Percentiles rank a stretch among this genome's conserved stretches.
Conservation (phyloP, 768 basidiomycete species). For the Mycena polygramma region DNA sequence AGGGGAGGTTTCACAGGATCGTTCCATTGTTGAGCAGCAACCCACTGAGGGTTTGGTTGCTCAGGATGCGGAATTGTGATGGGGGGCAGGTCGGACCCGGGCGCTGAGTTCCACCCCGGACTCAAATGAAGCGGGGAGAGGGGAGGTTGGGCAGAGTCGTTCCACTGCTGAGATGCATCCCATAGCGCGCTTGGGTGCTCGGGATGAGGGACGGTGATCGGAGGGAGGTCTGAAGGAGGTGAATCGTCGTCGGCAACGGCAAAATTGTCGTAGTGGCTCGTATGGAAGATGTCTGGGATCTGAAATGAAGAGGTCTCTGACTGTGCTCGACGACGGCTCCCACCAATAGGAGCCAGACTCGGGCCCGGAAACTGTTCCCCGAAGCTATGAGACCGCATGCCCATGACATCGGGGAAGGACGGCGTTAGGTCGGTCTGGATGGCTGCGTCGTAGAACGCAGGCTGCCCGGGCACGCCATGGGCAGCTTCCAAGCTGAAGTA, state of each 20-base stretch:
- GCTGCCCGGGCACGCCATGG: too few relatives aligned
- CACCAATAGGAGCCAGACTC: background rate
- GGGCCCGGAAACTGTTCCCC: background rate
- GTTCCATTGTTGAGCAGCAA: background rate
- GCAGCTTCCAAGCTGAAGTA: background rate
- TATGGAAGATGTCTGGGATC: background rate
- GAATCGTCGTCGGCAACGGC: constrained; percentile 15
- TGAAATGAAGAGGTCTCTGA: constrained; percentile 4
- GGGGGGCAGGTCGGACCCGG: too few relatives aligned
- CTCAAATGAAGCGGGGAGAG: background rate
- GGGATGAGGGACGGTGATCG: background rate
- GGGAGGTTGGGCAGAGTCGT: background rate
- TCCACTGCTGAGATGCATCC: background rate
- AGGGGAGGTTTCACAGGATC: background rate
- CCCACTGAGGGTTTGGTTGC: too few relatives aligned
- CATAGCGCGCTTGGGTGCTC: background rate
- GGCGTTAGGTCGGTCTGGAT: background rate
- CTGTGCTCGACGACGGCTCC: constrained; percentile 7
- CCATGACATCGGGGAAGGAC: background rate
- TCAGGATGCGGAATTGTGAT: too few relatives aligned
- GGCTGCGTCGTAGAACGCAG: background rate
- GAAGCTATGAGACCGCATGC: background rate
- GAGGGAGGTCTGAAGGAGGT: background rate
- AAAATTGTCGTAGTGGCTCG: background rate
- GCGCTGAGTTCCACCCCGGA: background rate